Percentiles rank a stretch among this genome's conserved stretches.
phyloP scores from a whole-genome alignment of 2,329 filamentous ascomycete genomes.

The Diaporthe amygdali region DNA sequence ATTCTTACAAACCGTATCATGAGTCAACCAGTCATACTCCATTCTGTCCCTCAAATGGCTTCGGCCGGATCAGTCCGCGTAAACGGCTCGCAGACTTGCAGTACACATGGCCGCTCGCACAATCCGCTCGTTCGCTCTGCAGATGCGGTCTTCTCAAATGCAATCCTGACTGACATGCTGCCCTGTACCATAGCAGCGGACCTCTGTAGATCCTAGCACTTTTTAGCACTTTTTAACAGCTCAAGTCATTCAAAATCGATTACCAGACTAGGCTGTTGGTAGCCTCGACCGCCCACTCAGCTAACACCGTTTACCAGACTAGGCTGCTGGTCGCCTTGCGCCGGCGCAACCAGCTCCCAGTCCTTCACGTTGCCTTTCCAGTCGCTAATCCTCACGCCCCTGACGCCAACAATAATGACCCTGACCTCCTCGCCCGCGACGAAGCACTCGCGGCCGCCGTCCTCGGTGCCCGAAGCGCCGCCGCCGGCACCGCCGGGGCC shows the following conservation, averaged over 20 bases:
- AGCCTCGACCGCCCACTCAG: conserved; percentile 23
- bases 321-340: conserved; percentile 25
- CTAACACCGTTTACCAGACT: conserved; percentile 46
- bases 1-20: too few relatives aligned
- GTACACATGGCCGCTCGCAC: background rate
- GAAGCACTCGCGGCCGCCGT: conserved; percentile 67
- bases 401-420: conserved; percentile 85
- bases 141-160: background rate
- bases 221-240: too few relatives aligned
- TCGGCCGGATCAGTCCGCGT: too few relatives aligned
- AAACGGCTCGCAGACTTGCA: background rate
- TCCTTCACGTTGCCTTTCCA: conserved; percentile 95
- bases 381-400: conserved; percentile 86
- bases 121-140: background rate
- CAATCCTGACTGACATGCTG: background rate
- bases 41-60: background rate
- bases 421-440: conserved; percentile 83
- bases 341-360: conserved; percentile 58
- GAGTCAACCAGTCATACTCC: background rate
- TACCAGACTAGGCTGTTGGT: too few relatives aligned
- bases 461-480: conserved; percentile 40
- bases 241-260: too few relatives aligned
- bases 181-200: background rate
- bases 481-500: conserved; percentile 23
- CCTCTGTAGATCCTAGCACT: background rate